These are phyloP conservation scores for Malus asiatica DNA, from an alignment of 306 rosid species.

Conservation along the genomic window DNA sequence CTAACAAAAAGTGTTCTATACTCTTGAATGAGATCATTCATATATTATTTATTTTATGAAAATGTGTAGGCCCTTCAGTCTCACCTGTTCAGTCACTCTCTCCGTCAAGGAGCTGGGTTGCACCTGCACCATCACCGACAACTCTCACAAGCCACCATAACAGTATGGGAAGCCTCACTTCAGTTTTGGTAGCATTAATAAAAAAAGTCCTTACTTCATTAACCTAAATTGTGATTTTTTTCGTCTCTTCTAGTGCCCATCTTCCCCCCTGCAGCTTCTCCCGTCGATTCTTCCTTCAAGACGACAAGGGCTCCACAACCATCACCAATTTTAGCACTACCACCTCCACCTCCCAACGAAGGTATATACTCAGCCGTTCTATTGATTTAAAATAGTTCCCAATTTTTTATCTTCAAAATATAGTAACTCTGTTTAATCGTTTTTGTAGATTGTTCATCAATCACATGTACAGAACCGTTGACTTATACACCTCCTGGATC, in stretches of 20 bases:
- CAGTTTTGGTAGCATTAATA: background rate
- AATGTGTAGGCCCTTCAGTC: constrained; percentile 40
- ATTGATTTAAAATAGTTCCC: background rate
- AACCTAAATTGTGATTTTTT: constrained; percentile 10
- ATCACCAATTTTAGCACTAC: constrained; percentile 48
- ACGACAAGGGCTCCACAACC: constrained; percentile 58
- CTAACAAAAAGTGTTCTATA: background rate
- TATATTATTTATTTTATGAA: background rate
- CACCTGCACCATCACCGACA: constrained; percentile 56
- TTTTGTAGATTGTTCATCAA: constrained; percentile 56
- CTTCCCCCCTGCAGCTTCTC: constrained; percentile 55
- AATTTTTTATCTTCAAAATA: constrained; percentile 10
- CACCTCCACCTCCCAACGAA: constrained; percentile 90
- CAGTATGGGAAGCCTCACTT: constrained; percentile 37
- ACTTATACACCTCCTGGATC: constrained; percentile 76
- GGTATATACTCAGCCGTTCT: constrained; percentile 37
- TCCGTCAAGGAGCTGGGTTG: constrained; percentile 35
- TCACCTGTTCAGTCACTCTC: constrained; percentile 44
- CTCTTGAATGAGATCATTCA: constrained; percentile 11
- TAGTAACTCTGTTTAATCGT: constrained; percentile 11
- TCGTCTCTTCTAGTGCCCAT: constrained; percentile 44
- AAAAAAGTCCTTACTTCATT: background rate
- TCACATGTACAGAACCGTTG: constrained; percentile 78
- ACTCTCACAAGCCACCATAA: constrained; percentile 27
- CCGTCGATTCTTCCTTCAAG: constrained; percentile 44